Conservation (phyloP, 1,139 yeast species). For the Lodderomyces parapsilosis region DNA sequence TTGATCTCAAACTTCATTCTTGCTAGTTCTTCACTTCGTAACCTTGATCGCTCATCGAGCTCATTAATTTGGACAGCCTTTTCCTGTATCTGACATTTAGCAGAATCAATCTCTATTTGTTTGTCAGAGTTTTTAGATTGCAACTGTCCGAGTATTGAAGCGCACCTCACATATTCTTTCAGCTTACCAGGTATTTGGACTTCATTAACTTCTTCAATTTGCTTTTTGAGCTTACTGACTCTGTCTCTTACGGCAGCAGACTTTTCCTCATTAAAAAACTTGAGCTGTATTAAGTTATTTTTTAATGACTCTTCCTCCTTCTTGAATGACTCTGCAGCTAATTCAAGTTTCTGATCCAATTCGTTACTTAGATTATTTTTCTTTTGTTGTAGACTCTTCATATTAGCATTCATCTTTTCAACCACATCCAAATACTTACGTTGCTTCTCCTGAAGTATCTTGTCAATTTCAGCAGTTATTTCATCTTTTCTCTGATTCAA, state of each 20-base stretch:
- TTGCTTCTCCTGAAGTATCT: constrained; percentile 28
- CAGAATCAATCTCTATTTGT: constrained; percentile 8
- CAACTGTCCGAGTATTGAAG: constrained; percentile 8
- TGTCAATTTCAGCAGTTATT: constrained; percentile 34
- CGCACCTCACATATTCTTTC: constrained; percentile 8
- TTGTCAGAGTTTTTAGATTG: constrained; percentile 10
- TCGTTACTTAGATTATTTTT: background rate
- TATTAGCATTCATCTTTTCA: constrained; percentile 13
- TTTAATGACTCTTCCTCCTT: constrained; percentile 15
- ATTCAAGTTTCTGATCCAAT: background rate
- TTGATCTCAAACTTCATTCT: constrained; percentile 17
- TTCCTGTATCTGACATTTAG: background rate
- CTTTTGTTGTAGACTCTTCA: background rate
- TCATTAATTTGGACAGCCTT: background rate
- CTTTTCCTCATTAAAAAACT: constrained; percentile 8
- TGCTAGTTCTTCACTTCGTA: constrained; percentile 5
- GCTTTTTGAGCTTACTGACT: background rate
- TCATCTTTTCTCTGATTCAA: constrained; percentile 38
- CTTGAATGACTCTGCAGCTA: background rate
- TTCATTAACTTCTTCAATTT: constrained; percentile 3
- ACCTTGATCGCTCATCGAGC: background rate
- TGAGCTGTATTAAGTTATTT: constrained; percentile 24
- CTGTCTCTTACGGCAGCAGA: constrained; percentile 6
- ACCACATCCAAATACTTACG: constrained; percentile 23
- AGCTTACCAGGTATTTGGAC: constrained; percentile 3